Conservation (phyloP, 345 rosid species). For the Hibiscus trionum region DNA sequence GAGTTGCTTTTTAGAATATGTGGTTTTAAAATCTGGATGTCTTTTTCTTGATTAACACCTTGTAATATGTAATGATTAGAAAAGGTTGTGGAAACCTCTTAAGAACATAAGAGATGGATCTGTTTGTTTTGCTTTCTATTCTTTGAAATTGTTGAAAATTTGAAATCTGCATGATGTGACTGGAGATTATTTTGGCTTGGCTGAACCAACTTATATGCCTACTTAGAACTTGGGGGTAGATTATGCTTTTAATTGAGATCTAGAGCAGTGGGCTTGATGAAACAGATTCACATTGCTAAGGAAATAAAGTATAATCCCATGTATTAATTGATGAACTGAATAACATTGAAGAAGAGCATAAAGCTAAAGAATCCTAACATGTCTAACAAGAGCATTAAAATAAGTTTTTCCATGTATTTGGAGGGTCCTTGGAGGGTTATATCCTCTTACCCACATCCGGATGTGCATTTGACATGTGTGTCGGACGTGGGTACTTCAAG, state of each 20-base stretch:
- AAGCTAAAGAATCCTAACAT: neutral
- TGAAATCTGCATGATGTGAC: neutral
- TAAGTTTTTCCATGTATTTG: neutral
- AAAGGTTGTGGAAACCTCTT: neutral
- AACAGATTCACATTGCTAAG: neutral
- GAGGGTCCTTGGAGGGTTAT: neutral
- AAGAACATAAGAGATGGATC: neutral
- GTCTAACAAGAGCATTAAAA: neutral
- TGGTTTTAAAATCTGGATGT: neutral
- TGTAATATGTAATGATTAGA: neutral
- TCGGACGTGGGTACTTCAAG: neutral
- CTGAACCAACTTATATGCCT: neutral
- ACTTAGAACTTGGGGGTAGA: neutral
- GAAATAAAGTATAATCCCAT: neutral
- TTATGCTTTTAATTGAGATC: neutral
- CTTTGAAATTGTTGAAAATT: neutral
- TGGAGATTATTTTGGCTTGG: neutral
- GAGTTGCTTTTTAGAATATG: neutral
- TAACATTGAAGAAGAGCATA: neutral
- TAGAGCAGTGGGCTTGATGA: neutral
- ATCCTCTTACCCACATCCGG: neutral
- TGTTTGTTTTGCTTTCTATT: slow-evolving; percentile 1
- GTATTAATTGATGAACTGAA: neutral
- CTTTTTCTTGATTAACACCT: neutral
- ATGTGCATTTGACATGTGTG: neutral